These are phyloP conservation scores for Stephania japonica DNA, from an alignment of 164 flowering plant genomes.

Conservation along the genomic window DNA sequence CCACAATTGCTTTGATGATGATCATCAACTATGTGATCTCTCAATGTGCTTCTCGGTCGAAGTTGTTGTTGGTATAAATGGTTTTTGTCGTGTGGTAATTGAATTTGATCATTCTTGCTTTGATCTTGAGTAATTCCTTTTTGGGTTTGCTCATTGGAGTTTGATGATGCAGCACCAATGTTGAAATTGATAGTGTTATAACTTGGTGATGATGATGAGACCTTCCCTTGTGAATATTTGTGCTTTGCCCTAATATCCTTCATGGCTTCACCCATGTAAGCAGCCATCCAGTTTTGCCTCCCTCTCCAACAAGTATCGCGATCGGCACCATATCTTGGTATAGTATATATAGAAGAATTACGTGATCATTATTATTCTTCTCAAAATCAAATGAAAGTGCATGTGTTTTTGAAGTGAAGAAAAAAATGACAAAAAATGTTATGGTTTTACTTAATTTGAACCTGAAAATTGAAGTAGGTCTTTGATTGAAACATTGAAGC, in stretches of 20 bases:
- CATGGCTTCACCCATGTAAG: not conserved
- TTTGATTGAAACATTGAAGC: constrained; percentile 35
- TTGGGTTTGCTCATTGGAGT: not conserved
- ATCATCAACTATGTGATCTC: too few relatives aligned
- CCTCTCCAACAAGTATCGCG: constrained; percentile 30
- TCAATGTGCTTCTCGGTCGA: too few relatives aligned
- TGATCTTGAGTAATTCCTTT: not conserved
- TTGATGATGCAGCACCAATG: not conserved
- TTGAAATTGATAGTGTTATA: not conserved
- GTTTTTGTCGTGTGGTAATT: too few relatives aligned
- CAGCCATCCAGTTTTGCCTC: constrained; percentile 14
- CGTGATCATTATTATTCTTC: not conserved
- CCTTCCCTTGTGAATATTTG: not conserved
- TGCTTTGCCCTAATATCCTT: not conserved
- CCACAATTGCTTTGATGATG: constrained; percentile 13
- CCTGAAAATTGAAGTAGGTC: constrained; percentile 33
- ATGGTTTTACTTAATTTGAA: constrained; percentile 8
- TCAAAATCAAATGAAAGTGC: not conserved
- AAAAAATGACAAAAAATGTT: not conserved
- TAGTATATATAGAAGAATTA: too few relatives aligned
- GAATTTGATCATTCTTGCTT: not conserved
- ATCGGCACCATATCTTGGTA: constrained; percentile 8
- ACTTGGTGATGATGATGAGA: not conserved
- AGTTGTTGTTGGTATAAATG: too few relatives aligned
- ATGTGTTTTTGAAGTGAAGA: too few relatives aligned